Percentiles rank a stretch among this genome's conserved stretches.
Evolutionary conservation across 306 rosid species (phyloP).

Genomic region (Fagus crenata): DNA sequence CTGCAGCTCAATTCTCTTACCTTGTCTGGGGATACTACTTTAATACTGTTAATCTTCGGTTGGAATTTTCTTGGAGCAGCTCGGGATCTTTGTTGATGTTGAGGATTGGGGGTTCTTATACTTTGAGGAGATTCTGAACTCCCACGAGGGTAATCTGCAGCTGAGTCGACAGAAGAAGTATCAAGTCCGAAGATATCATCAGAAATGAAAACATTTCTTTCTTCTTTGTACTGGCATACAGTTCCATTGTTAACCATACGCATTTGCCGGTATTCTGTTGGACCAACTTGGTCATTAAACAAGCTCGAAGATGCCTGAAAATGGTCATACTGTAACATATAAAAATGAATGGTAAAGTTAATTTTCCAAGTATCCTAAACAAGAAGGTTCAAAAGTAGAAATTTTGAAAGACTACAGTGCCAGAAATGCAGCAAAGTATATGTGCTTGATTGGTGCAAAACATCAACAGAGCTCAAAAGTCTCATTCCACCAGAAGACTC

Average conservation of each 20-base stretch:
- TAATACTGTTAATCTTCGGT: constrained; percentile 18
- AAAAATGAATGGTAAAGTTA: too few species aligned
- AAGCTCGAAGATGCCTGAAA: not conserved
- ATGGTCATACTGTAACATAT: constrained; percentile 21
- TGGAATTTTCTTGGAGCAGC: constrained; percentile 31
- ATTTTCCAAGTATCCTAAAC: too few species aligned
- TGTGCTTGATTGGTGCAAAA: not conserved
- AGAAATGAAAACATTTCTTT: not conserved
- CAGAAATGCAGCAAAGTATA: not conserved
- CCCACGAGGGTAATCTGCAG: constrained; percentile 5
- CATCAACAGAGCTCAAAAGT: constrained; percentile 18
- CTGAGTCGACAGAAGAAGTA: constrained; percentile 33
- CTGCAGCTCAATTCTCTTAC: constrained; percentile 39
- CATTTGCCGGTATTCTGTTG: constrained; percentile 14
- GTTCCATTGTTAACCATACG: constrained; percentile 9
- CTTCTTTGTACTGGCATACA: not conserved
- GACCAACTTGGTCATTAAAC: constrained; percentile 7
- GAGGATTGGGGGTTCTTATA: constrained; percentile 6
- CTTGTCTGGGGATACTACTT: constrained; percentile 31
- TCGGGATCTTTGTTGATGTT: constrained; percentile 22
- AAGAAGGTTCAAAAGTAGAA: not conserved
- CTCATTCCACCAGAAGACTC: constrained; percentile 6
- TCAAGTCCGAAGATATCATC: not conserved
- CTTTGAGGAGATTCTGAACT: not conserved
- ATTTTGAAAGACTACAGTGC: constrained; percentile 3